A percentile compares a stretch with the other conserved stretches of the same genome.
Evolutionary conservation across 2,329 filamentous ascomycete species (phyloP).

Genomic region (Alternaria gaisen): DNA sequence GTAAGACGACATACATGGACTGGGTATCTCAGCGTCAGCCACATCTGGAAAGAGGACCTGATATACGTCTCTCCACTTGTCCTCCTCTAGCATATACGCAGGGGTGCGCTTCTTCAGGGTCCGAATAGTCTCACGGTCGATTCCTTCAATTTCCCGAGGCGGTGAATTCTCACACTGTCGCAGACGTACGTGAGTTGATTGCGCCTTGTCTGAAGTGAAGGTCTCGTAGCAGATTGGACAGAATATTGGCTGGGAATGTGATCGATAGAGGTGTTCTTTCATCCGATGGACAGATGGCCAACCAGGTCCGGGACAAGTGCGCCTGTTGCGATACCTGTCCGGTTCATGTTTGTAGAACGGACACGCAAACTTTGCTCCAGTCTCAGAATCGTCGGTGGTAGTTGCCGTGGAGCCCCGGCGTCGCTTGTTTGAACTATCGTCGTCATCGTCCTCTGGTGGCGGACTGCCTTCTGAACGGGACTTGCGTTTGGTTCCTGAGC

Average conservation of each 20-base stretch:
- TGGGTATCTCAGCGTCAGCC: constrained; percentile 39
- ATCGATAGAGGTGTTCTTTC: constrained; percentile 55
- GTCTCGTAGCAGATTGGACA: constrained; percentile 52
- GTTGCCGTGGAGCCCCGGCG: constrained; percentile 37
- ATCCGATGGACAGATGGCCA: constrained; percentile 54
- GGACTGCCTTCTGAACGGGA: constrained; percentile 27
- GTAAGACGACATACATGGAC: constrained; percentile 43
- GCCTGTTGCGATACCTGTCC: constrained; percentile 45
- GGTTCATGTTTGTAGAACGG: constrained; percentile 55
- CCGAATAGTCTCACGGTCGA: constrained; percentile 50
- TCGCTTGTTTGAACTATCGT: constrained; percentile 36
- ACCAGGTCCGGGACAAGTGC: constrained; percentile 50
- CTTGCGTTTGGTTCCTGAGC: constrained; percentile 35
- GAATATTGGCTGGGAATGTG: constrained; percentile 50
- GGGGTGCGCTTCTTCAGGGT: constrained; percentile 49
- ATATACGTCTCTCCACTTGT: constrained; percentile 54
- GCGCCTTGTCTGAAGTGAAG: constrained; percentile 46
- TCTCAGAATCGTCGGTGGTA: constrained; percentile 36
- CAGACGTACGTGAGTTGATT: constrained; percentile 46
- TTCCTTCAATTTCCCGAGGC: constrained; percentile 47
- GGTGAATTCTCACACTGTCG: constrained; percentile 31
- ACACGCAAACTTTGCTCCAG: constrained; percentile 47
- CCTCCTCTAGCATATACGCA: constrained; percentile 40
- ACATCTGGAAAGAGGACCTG: constrained; percentile 50
- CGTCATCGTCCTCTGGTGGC: constrained; percentile 32